These are phyloP conservation scores for Spiraea crenata DNA, from an alignment of 331 rosid species.

Conservation along the genomic window DNA sequence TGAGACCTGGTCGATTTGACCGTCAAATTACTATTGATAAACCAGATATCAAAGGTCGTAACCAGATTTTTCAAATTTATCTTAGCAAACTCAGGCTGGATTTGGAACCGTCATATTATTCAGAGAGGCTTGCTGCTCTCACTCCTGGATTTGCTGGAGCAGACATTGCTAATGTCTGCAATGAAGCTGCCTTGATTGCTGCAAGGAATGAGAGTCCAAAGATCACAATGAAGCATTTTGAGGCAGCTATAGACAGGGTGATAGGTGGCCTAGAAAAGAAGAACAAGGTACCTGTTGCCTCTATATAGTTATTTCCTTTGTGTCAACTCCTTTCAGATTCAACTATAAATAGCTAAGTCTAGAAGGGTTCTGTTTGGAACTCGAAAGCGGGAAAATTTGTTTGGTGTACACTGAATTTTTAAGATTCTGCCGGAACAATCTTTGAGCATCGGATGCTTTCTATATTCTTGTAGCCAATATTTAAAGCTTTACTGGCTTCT, in stretches of 20 bases:
- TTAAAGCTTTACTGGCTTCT: neutral
- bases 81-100: slow-evolving; percentile 75
- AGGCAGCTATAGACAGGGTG: slow-evolving; percentile 86
- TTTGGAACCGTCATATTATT: slow-evolving; percentile 66
- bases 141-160: slow-evolving; percentile 99
- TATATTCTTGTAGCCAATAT: neutral
- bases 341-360: neutral
- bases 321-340: neutral
- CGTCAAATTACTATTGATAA: slow-evolving; percentile 68
- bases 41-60: slow-evolving; percentile 87
- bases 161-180: slow-evolving; percentile 94
- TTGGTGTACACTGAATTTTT: neutral
- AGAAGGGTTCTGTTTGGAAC: neutral
- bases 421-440: neutral
- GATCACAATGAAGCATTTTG: slow-evolving; percentile 74
- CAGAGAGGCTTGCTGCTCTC: slow-evolving; percentile 89
- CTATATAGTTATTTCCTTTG: neutral
- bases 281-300: slow-evolving; percentile 53
- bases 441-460: neutral
- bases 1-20: slow-evolving; percentile 91
- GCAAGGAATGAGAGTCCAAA: slow-evolving; percentile 58
- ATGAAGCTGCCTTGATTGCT: slow-evolving; percentile 95
- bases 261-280: slow-evolving; percentile 93
- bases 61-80: slow-evolving; percentile 82
- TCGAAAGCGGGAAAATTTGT: neutral